Evolutionary conservation across 2,329 filamentous ascomycete genomes (phyloP), one percentile per base, ranked within the genome.

Genomic region (Dactylellina sp.): DNA sequence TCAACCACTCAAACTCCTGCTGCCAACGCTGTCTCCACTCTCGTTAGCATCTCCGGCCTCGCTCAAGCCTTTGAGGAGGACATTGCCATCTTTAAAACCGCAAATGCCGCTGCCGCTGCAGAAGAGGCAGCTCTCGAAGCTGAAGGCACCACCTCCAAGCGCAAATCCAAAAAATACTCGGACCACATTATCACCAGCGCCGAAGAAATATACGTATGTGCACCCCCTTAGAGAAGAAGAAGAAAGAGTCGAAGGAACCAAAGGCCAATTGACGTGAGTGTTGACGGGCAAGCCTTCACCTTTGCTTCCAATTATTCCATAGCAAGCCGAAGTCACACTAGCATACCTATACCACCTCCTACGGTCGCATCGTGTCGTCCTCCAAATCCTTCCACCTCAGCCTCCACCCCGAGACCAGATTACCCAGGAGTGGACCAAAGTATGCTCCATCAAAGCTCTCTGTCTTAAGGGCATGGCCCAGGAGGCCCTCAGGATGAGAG

Each of bases 41-140:
- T 86, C 80, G 79, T 57, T 81, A 84, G 18, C 79, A 68, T 86
- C 18, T 84, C 86, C 1, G 84, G 84, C 75, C 83, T 90, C 2
- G 79, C 71, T 12, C 56, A 75, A 16, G 40, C 59, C 56, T 65
- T 63, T 28, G 71, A 75, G n/a, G 71, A 75, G 16, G 71, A 75
- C 50, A 75, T 75, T 24, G 71, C 71, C 52, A 50, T 64, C 24
- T 75, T 75, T 24, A 75, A 75, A 50, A 16, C 64, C 12, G 63
- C 66, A 24, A 75, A 75, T 62, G 71, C 71, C 14, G 71, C 71
- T 14, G 62, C 56, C 1, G 53, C 35, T 7, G 63, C 59, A 12
- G 71, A 61, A 24, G 62, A 63, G 37, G 63, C 57, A 2, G 55
- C 61, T 16, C 35, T 46, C 6, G 63, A 68, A 24, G 32, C 63